Evolutionary conservation across 202 grass and related monocot species (phyloP), one percentile per base, ranked within the genome.

Genomic region (Hordeum pubiflorum): DNA sequence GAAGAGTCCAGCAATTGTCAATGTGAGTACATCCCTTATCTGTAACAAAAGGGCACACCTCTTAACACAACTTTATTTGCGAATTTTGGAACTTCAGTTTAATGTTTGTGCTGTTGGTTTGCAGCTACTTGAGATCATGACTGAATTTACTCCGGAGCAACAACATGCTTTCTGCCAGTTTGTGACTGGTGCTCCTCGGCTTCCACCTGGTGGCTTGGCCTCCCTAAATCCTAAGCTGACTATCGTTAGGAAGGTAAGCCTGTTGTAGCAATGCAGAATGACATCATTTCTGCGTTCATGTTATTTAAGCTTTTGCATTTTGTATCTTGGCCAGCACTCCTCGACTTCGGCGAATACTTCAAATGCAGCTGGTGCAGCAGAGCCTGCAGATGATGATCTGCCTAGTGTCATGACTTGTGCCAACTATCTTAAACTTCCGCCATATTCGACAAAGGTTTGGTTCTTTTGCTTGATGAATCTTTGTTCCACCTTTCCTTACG

Each of bases 321-420:
- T 37, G 27, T 65, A 60, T 69, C 11, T 60, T 79, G 87, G 40
- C 8, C 66, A 97, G 94, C 94, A 90, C 46, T 82, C 94, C 14
- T 93, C 94, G 14, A 69, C 68, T 58, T 21, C 10, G 15, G 33
- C 74, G 36, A 90, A 81, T 75, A 81, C 68, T 55, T 85, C 89
- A 14, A 89, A 88, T 78, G 69, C 80, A 69, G 58, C 89, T 88
- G 94, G 85, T 64, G 85, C 74, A 20, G 23, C 73, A n/a, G 89
- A 94, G 32, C 73, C 78, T 46, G 94, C 85, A 24, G 94, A 97
- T 81, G 91, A 97, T 68, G 94, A 94, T 85, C 83, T 97, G 54
- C 94, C 94, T 36, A 97, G 94, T 83, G 94, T 97, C 10, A 97
- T 97, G 94, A 97, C 94, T 29, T 97, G 94, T 68, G 94, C 91